These are phyloP conservation scores for Claviceps africana DNA, from an alignment of 2,329 filamentous ascomycete species.

Conservation along the genomic window DNA sequence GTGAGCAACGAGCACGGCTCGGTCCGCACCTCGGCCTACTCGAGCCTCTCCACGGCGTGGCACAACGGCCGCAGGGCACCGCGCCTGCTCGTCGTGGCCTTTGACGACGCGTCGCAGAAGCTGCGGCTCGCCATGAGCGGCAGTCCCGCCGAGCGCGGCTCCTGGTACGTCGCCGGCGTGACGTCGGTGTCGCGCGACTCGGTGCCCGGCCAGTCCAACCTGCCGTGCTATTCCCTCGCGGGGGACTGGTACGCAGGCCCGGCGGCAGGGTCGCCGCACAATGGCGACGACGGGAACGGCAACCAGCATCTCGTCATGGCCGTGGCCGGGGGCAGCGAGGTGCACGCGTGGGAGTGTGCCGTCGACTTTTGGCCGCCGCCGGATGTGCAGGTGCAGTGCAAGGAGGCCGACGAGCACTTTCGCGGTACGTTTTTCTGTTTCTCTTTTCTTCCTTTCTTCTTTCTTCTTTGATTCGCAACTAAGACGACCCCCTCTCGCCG, in stretches of 20 bases:
- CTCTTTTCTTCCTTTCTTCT: neutral
- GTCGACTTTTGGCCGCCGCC: constrained; percentile 7
- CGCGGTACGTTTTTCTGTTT: constrained; percentile 4
- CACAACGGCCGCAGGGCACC: constrained; percentile 7
- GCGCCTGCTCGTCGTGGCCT: constrained; percentile 9
- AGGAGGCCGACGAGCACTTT: constrained; percentile 5
- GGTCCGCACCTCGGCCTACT: constrained; percentile 3
- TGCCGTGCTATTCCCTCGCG: constrained; percentile 9
- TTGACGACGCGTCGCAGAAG: constrained; percentile 6
- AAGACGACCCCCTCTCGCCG: neutral
- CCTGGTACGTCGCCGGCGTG: constrained; percentile 8
- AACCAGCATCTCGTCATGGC: constrained; percentile 8
- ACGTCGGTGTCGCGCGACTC: constrained; percentile 3
- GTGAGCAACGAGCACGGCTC: constrained; percentile 1
- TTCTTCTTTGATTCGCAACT: neutral
- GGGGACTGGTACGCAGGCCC: constrained; percentile 8
- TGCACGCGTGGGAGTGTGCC: constrained; percentile 10
- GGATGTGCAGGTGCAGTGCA: constrained; percentile 6
- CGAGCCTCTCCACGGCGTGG: constrained; percentile 10
- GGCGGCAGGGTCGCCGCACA: no score
- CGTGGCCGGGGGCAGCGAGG: constrained; percentile 6
- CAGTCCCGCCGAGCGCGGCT: constrained; percentile 3
- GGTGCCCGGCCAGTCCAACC: constrained; percentile 6
- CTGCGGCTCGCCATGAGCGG: constrained; percentile 10
- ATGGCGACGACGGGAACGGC: neutral